Conservation (phyloP, 148 eudicot species). For the Silene latifolia region DNA sequence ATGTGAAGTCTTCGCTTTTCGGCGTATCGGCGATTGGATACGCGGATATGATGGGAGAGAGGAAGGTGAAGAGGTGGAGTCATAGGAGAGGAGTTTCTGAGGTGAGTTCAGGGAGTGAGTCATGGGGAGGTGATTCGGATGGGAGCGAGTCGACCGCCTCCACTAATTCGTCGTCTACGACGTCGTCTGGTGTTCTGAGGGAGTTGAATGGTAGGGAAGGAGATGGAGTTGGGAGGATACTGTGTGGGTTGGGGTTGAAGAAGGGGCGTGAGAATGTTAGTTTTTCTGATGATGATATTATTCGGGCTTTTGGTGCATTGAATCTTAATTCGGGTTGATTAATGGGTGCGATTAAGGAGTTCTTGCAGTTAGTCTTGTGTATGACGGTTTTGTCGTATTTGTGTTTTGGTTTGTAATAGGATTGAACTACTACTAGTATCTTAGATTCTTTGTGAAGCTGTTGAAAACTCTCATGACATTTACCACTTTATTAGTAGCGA, state of each 20-base stretch:
- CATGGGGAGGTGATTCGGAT: conserved; percentile 50
- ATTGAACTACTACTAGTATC: too few relatives aligned
- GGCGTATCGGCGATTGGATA: conserved; percentile 52
- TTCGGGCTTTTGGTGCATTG: conserved; percentile 26
- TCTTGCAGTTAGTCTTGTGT: too few relatives aligned
- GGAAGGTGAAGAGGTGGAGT: conserved; percentile 19
- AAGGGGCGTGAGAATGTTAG: conserved; percentile 31
- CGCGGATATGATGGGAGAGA: conserved; percentile 45
- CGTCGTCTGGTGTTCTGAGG: conserved; percentile 39
- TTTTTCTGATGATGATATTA: conserved; percentile 49
- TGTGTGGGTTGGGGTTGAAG: conserved; percentile 63
- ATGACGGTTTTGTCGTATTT: too few relatives aligned
- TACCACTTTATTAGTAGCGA: too few relatives aligned
- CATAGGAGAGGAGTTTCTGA: conserved; percentile 35
- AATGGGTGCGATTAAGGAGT: too few relatives aligned
- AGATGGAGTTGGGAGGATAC: conserved; percentile 37
- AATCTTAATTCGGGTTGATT: conserved; percentile 19
- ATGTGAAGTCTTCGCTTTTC: conserved; percentile 17
- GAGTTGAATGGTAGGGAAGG: conserved; percentile 62
- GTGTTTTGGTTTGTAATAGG: too few relatives aligned
- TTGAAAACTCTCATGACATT: too few relatives aligned
- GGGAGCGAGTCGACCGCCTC: conserved; percentile 59
- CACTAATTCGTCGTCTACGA: conserved; percentile 40
- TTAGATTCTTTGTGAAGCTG: too few relatives aligned
- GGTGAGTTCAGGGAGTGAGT: conserved; percentile 36